Conservation (phyloP, 1,284 basidiomycete species). For the Heterobasidion annosum region DNA sequence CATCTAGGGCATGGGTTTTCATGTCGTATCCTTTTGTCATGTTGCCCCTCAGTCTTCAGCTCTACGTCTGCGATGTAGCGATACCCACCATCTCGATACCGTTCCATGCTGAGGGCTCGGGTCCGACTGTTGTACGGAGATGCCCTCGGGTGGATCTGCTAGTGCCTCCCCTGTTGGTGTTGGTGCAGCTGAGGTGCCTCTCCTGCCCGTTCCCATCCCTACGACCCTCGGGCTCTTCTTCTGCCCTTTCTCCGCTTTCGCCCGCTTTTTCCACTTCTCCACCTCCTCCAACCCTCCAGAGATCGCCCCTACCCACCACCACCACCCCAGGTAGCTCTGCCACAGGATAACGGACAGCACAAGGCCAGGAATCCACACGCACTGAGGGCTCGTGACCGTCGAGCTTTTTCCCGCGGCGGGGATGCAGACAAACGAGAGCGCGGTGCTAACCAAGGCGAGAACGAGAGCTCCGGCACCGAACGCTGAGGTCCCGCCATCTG, state of each 20-base stretch:
- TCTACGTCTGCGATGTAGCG: no score
- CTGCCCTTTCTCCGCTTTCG: not conserved
- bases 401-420: not conserved
- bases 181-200: no score
- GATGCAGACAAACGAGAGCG: constrained; percentile 1
- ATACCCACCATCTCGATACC: no score
- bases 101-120: no score
- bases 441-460: not conserved
- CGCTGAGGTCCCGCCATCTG: constrained; percentile 1
- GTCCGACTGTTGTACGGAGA: no score
- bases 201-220: not conserved
- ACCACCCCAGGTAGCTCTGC: constrained; percentile 2
- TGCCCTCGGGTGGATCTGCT: no score
- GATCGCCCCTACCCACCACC: not conserved
- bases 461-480: not conserved
- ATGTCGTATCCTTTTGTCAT: no score
- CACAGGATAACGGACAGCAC: constrained; percentile 1
- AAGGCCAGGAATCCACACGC: not conserved
- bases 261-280: not conserved
- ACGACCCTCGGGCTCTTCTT: not conserved
- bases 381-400: not conserved
- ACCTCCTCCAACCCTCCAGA: not conserved
- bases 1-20: no score
- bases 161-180: no score
- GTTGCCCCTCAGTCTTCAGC: no score